Evolutionary conservation across 2,329 filamentous ascomycete genomes (phyloP).

Genomic region (Fusarium secorum): DNA sequence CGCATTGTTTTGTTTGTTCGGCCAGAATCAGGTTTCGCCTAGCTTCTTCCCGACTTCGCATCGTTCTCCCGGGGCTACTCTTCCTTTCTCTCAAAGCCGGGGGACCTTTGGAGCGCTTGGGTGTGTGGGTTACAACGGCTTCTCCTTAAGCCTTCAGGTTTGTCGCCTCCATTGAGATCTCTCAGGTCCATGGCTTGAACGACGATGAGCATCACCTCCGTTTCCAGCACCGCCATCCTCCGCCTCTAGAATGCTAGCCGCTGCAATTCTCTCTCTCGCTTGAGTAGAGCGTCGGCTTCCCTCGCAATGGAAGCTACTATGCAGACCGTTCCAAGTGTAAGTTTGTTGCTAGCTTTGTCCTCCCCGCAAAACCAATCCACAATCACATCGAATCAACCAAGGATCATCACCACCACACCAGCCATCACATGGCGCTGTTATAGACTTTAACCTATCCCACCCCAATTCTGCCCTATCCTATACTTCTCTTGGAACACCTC

Average conservation of each 20-base stretch:
- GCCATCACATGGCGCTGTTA: constrained; percentile 31
- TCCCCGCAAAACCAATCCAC: constrained; percentile 33
- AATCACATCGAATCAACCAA: constrained; percentile 28
- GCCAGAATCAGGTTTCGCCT: constrained; percentile 33
- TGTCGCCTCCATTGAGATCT: constrained; percentile 20
- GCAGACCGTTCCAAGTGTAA: constrained; percentile 63
- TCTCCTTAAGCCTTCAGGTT: constrained; percentile 11
- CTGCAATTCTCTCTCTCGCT: constrained; percentile 47
- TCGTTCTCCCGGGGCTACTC: constrained; percentile 13
- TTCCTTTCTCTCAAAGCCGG: constrained; percentile 22
- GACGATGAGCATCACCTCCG: constrained; percentile 44
- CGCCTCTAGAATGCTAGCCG: constrained; percentile 48
- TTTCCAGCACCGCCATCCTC: constrained; percentile 41
- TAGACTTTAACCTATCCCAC: constrained; percentile 39
- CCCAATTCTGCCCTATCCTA: constrained; percentile 23
- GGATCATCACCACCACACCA: constrained; percentile 36
- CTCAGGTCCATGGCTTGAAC: constrained; percentile 39
- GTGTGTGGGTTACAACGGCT: constrained; percentile 29
- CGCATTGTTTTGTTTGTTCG: constrained; percentile 8
- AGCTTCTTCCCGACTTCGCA: constrained; percentile 30
- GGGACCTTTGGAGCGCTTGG: constrained; percentile 23
- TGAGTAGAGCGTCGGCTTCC: constrained; percentile 49
- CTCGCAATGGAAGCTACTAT: constrained; percentile 53
- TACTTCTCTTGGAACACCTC: constrained; percentile 19
- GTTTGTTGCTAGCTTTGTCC: constrained; percentile 43